phyloP scores from a whole-genome alignment of 768 basidiomycete genomes.

The Fistulinella prunicolor region DNA sequence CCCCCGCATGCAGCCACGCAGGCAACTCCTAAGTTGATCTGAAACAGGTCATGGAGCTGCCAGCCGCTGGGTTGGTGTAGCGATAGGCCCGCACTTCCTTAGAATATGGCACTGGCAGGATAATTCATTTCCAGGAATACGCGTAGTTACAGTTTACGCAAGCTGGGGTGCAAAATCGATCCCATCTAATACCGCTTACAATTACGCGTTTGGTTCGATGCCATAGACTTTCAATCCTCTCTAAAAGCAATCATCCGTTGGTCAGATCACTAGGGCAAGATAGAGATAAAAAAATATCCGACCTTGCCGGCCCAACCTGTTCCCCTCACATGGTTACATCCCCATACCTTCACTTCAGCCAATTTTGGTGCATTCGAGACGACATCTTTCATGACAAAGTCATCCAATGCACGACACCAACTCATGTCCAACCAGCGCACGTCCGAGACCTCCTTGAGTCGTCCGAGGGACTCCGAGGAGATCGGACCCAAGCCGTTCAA shows the following conservation, averaged over 20 bases:
- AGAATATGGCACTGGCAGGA: too few species aligned
- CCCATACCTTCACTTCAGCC: constrained; percentile 50
- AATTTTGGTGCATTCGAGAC: constrained; percentile 45
- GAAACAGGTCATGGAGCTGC: too few species aligned
- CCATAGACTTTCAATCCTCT: constrained; percentile 28
- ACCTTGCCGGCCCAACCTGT: constrained; percentile 46
- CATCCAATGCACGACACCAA: constrained; percentile 80
- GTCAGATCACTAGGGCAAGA: background rate
- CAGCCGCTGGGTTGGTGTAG: too few species aligned
- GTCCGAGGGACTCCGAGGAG: constrained; percentile 44
- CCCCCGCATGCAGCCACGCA: too few species aligned
- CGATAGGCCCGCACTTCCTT: too few species aligned
- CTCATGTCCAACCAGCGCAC: constrained; percentile 72
- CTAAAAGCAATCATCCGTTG: constrained; percentile 9
- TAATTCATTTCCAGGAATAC: too few species aligned
- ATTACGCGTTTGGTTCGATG: constrained; percentile 39
- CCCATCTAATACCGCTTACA: too few species aligned
- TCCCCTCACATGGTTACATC: constrained; percentile 49
- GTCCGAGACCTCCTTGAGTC: constrained; percentile 35
- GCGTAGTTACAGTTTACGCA: too few species aligned
- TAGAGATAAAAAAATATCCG: constrained; percentile 3
- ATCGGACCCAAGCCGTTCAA: constrained; percentile 78
- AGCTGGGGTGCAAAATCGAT: too few species aligned
- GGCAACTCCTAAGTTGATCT: too few species aligned
- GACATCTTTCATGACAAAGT: constrained; percentile 75